Evolutionary conservation across 345 rosid genomes (phyloP).

Genomic region (Nasturtium officinale): DNA sequence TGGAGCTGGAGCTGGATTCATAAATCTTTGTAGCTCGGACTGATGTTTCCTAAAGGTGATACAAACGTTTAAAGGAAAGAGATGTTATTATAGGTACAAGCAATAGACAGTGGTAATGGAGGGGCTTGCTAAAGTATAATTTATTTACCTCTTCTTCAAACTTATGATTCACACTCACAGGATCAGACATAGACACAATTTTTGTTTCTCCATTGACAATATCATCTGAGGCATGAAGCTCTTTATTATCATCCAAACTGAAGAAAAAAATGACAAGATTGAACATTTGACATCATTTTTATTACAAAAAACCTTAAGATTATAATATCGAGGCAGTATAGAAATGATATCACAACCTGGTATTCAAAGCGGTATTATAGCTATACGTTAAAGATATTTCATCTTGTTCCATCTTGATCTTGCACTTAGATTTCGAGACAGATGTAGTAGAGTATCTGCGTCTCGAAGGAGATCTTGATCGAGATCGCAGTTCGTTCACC

Average conservation of each 20-base stretch:
- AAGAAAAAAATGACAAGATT: background rate
- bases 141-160: background rate
- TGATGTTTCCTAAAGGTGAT: constrained; percentile 7
- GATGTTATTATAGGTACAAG: background rate
- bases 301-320: background rate
- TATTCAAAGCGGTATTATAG: background rate
- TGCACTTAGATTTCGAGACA: background rate
- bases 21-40: background rate
- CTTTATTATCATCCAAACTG: constrained; percentile 7
- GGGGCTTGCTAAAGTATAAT: background rate
- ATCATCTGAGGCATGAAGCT: background rate
- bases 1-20: constrained; percentile 6
- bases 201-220: background rate
- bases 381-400: background rate
- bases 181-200: background rate
- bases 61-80: background rate
- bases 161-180: background rate
- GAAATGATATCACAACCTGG: background rate
- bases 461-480: constrained; percentile 10
- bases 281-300: background rate
- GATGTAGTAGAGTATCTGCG: background rate
- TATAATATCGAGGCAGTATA: background rate
- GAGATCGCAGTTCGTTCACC: background rate
- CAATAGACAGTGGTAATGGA: background rate
- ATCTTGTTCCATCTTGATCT: constrained; percentile 16